These are phyloP conservation scores for Tetracladium marchalianum DNA, from an alignment of 495 filamentous ascomycete species.

Conservation along the genomic window DNA sequence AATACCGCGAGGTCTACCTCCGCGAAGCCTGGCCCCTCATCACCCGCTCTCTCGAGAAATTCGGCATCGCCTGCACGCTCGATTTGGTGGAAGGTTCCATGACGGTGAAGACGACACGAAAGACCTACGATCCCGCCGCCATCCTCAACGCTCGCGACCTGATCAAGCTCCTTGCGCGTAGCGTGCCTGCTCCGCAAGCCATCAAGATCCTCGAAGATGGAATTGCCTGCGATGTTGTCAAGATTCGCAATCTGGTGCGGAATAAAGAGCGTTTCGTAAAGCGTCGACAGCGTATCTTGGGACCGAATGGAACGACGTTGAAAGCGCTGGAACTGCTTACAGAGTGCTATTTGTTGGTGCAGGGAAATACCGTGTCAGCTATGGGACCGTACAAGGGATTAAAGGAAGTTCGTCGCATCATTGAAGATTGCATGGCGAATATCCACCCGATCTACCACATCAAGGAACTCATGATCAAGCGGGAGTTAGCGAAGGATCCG, in stretches of 20 bases:
- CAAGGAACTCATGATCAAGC: conserved; percentile 99
- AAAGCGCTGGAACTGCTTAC: conserved; percentile 97
- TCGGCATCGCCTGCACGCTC: conserved; percentile 75
- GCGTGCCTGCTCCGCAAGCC: conserved; percentile 86
- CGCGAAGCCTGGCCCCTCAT: conserved; percentile 81
- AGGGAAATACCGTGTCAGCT: conserved; percentile 88
- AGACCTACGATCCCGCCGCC: conserved; percentile 88
- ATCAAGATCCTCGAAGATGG: conserved; percentile 91
- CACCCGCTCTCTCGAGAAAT: conserved; percentile 71
- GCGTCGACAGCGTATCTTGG: conserved; percentile 83
- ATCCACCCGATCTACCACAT: conserved; percentile 89
- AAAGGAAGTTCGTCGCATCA: conserved; percentile 81
- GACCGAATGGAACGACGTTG: conserved; percentile 70
- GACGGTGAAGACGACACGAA: conserved; percentile 89
- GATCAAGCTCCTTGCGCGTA: conserved; percentile 84
- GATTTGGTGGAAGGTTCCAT: conserved; percentile 94
- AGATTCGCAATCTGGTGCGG: conserved; percentile 77
- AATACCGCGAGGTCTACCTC: conserved; percentile 93
- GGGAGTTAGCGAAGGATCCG: conserved; percentile 93
- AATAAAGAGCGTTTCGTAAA: conserved; percentile 99
- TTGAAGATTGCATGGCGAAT: conserved; percentile 96
- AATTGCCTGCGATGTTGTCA: conserved; percentile 85
- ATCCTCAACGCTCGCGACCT: conserved; percentile 93
- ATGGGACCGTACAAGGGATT: conserved; percentile 91
- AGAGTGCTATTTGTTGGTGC: conserved; percentile 85